These are phyloP conservation scores for slime mould (Dictyostelium discoideum) DNA, from an alignment of 78 protist species.

Conservation along the genomic window dicty_2.7 NC_007091.3:4333001-4333500, in stretches of 20 bases:
- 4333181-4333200: conserved; percentile 8
- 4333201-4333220: conserved; percentile 9
- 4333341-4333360: neutral
- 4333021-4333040: neutral
- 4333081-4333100: neutral
- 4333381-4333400: neutral
- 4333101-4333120: neutral
- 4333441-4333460: neutral
- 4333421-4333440: neutral
- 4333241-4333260: neutral
- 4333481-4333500: neutral
- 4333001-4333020: neutral
- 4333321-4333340: neutral
- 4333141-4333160: conserved; percentile 16
- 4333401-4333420: neutral
- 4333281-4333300: neutral
- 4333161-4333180: conserved; percentile 5
- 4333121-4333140: conserved; percentile 10
- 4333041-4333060: neutral
- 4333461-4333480: neutral
- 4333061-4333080: neutral
- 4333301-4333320: neutral
- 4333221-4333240: neutral
- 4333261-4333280: neutral
- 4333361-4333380: neutral